Base-by-base conservation (phyloP, 2,329 filamentous ascomycete genomes). In the Furcasterigmium furcatum region DNA sequence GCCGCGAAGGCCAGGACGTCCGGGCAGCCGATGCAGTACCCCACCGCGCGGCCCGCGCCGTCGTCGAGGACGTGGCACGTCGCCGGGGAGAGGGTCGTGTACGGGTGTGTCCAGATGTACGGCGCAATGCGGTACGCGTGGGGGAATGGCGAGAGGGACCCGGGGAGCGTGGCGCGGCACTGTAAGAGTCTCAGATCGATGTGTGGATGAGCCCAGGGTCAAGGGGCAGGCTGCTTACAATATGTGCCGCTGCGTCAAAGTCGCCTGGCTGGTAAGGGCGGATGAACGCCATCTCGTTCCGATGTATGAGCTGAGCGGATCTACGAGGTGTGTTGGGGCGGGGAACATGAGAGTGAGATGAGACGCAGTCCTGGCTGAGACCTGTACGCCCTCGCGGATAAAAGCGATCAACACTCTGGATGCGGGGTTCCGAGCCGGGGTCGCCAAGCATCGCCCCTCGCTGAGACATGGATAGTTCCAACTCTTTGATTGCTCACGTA, bases 51-150 rank as follows among this genome's bases (percentile, higher is more conserved):
- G 4, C 71, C 73, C 4, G 52, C 36, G 35, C 72, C 73, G 55
- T 76, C 69, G 57, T 76, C 74, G 13, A 77, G 66, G 10, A 77
- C 67, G 57, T 72, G 70, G 62, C 71, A 73, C 13, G 67, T 68
- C 10, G 50, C 34, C 0, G 73, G 72, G 9, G 62, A 71, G 47
- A 76, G 68, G 52, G 66, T 60, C 14, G 71, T 74, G 64, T 71
- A 76, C 30, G 67, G 73, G 55, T 76, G 72, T 9, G 71, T 73
- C 74, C 74, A 77, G 55, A 77, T 52, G 59, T 77, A 76, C 1
- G 73, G 72, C 13, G 71, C 64, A 24, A 74, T 61, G 16, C 60
- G 60, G 39, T 52, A 49, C 5, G 63, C 65, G 10, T 54, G 55
- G 29, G 63, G 56, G 22, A 67, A 69, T 16, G 53, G 38, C 21